These are phyloP conservation scores for Fonsecaea nubica DNA, from an alignment of 2,329 filamentous ascomycete species.

Conservation along the genomic window DNA sequence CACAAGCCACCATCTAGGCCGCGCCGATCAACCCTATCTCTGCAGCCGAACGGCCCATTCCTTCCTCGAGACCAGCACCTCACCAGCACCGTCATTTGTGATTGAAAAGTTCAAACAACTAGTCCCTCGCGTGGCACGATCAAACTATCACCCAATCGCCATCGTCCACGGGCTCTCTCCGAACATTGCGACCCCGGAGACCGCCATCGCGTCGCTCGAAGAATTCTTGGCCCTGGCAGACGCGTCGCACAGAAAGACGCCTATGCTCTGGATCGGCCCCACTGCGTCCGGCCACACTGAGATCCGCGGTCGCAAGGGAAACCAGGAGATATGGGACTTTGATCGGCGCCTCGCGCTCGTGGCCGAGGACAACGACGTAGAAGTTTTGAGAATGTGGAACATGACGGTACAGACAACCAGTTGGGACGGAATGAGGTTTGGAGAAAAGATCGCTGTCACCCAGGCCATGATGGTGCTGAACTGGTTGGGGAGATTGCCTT, in stretches of 20 bases:
- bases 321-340: conserved; percentile 50
- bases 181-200: conserved; percentile 43
- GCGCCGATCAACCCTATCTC: conserved; percentile 27
- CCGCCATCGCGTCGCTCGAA: conserved; percentile 46
- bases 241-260: conserved; percentile 47
- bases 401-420: conserved; percentile 50
- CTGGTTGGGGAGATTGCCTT: conserved; percentile 36
- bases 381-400: conserved; percentile 54
- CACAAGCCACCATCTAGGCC: conserved; percentile 20
- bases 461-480: conserved; percentile 53
- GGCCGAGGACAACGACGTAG: conserved; percentile 48
- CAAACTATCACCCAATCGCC: conserved; percentile 48
- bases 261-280: conserved; percentile 54
- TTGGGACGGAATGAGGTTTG: conserved; percentile 49
- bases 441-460: conserved; percentile 50
- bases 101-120: conserved; percentile 45
- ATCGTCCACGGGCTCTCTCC: conserved; percentile 50
- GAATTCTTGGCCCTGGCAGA: conserved; percentile 50
- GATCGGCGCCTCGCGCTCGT: conserved; percentile 45
- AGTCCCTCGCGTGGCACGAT: conserved; percentile 41
- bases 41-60: conserved; percentile 47
- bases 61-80: conserved; percentile 45
- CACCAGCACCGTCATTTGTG: conserved; percentile 42
- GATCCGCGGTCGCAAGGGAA: conserved; percentile 43
- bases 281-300: conserved; percentile 49